These are phyloP conservation scores for Bryum argenteum DNA, from an alignment of 225 moss, liverwort and hornwort genomes.

Conservation along the genomic window DNA sequence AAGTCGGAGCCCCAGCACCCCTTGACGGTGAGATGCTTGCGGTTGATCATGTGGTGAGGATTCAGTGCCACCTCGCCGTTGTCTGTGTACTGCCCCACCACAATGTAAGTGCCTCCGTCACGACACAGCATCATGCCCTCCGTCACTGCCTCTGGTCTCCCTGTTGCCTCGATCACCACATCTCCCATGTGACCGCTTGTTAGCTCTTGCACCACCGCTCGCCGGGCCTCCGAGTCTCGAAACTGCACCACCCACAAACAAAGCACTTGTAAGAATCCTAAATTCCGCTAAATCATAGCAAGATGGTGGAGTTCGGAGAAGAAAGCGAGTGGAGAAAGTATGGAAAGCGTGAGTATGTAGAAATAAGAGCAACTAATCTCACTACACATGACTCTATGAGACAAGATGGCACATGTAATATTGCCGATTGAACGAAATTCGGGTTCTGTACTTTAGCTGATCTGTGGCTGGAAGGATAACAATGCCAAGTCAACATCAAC, in stretches of 20 bases:
- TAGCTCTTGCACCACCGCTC: constrained; percentile 41
- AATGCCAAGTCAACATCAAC: neutral
- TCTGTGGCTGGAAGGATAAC: neutral
- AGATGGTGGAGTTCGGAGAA: no score
- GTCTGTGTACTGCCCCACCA: constrained; percentile 83
- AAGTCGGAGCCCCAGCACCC: constrained; percentile 94
- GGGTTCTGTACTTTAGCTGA: neutral
- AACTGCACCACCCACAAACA: constrained; percentile 27
- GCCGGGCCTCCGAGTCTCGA: constrained; percentile 41
- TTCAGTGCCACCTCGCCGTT: constrained; percentile 74
- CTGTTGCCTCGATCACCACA: constrained; percentile 84
- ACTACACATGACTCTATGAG: no score
- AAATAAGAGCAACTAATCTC: no score
- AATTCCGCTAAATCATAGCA: no score
- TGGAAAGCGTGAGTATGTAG: no score
- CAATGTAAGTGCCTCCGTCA: constrained; percentile 73
- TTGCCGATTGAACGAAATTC: no score
- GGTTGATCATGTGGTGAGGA: constrained; percentile 74
- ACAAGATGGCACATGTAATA: no score
- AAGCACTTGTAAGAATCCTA: neutral
- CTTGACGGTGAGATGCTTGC: constrained; percentile 74
- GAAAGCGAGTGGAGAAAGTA: no score
- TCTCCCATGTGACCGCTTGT: constrained; percentile 62
- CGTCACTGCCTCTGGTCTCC: constrained; percentile 73
- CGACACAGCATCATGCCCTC: constrained; percentile 73